These are phyloP conservation scores for Eimeria sp. DNA, from an alignment of 169 alveolate genomes.

Conservation along the genomic window DNA sequence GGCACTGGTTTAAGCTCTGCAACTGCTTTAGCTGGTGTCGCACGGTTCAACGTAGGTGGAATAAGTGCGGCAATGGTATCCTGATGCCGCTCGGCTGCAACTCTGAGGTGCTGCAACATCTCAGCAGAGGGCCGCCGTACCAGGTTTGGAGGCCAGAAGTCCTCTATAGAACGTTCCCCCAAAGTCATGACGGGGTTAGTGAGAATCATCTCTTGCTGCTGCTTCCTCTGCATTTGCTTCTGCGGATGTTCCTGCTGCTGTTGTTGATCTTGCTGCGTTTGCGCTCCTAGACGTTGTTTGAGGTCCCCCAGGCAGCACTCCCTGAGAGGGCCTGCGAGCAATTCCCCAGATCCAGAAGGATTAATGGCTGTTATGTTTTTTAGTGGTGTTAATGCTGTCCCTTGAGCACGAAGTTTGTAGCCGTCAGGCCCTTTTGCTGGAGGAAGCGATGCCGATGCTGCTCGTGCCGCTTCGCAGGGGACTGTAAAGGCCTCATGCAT, in stretches of 20 bases:
- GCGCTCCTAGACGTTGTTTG: not conserved
- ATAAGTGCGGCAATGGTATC: not conserved
- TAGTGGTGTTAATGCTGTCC: not conserved
- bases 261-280: not conserved
- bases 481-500: not conserved
- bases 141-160: not conserved
- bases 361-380: not conserved
- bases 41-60: not conserved
- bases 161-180: not conserved
- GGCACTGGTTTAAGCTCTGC: not conserved
- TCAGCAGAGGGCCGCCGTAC: conserved; percentile 35
- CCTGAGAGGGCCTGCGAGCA: not conserved
- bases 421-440: not conserved
- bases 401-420: not conserved
- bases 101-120: conserved; percentile 47
- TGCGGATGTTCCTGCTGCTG: conserved; percentile 12
- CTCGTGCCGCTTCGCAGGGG: not conserved
- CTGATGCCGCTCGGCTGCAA: not conserved
- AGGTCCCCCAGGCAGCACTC: not conserved
- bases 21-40: not conserved
- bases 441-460: not conserved
- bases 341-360: not conserved
- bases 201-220: not conserved
- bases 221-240: not conserved
- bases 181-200: not conserved